Evolutionary conservation across 2,329 filamentous ascomycete genomes (phyloP).

Genomic region (Stagonosporopsis tanaceti): DNA sequence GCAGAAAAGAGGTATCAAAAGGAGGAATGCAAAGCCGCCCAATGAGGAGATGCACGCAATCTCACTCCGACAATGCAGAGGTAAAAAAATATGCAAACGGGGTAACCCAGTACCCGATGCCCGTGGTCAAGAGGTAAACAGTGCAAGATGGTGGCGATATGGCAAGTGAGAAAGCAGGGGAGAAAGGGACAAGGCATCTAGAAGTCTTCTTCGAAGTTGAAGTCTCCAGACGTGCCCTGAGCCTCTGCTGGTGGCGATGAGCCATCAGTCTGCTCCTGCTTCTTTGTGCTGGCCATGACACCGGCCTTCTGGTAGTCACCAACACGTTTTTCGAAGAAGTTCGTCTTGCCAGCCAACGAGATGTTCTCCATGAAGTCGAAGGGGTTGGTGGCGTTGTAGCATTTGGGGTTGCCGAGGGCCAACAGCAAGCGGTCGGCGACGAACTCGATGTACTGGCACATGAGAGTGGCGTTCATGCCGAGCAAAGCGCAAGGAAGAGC

Average conservation of each 20-base stretch:
- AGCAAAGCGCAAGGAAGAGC: conserved; percentile 91
- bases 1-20: conserved; percentile 26
- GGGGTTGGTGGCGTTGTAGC: conserved; percentile 91
- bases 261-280: conserved; percentile 63
- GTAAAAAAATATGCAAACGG: conserved; percentile 35
- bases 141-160: conserved; percentile 32
- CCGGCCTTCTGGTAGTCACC: conserved; percentile 99
- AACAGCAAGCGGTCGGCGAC: conserved; percentile 94
- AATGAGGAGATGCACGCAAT: conserved; percentile 17
- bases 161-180: conserved; percentile 23
- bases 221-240: conserved; percentile 70
- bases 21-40: conserved; percentile 7
- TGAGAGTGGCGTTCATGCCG: conserved; percentile 95
- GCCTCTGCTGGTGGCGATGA: conserved; percentile 51
- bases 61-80: conserved; percentile 45
- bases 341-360: conserved; percentile 97
- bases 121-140: conserved; percentile 35
- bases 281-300: conserved; percentile 93
- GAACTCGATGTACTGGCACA: conserved; percentile 99
- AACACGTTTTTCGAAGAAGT: conserved; percentile 99
- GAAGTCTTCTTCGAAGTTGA: conserved; percentile 96
- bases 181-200: conserved; percentile 59
- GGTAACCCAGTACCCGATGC: conserved; percentile 35
- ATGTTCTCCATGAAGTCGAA: conserved; percentile 99
- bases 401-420: conserved; percentile 91